Evolutionary conservation across 371 early-diverging fungal genomes (phyloP).

Genomic region (Blakeslea trispora): DNA sequence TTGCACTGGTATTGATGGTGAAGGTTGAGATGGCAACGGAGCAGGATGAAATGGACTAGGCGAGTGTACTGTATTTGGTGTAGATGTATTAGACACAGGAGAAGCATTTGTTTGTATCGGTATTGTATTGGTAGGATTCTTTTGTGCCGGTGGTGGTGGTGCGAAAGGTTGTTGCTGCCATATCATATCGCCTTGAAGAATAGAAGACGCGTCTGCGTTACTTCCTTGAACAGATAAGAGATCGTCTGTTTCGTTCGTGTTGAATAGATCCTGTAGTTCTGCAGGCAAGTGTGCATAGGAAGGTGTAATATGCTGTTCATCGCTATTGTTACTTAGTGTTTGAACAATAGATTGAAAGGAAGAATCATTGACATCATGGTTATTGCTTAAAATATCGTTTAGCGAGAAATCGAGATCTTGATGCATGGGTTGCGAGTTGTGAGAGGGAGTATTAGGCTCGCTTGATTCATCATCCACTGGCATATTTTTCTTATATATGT

Average conservation of each 20-base stretch:
- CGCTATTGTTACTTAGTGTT: slow-evolving; percentile 23
- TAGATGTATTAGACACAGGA: not conserved
- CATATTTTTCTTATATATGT: slow-evolving; percentile 1
- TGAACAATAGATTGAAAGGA: slow-evolving; percentile 44
- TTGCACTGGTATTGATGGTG: slow-evolving; percentile 8
- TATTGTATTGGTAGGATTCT: slow-evolving; percentile 16
- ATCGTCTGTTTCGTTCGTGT: slow-evolving; percentile 37
- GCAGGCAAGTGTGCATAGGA: slow-evolving; percentile 41
- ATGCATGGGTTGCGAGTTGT: slow-evolving; percentile 7
- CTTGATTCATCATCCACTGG: slow-evolving; percentile 9
- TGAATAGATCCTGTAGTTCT: slow-evolving; percentile 42
- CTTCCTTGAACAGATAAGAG: slow-evolving; percentile 24
- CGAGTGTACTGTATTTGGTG: slow-evolving; percentile 7
- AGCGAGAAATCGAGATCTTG: slow-evolving; percentile 33
- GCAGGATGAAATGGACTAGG: not conserved
- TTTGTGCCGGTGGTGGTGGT: slow-evolving; percentile 25
- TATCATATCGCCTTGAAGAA: slow-evolving; percentile 9
- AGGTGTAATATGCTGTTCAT: slow-evolving; percentile 17
- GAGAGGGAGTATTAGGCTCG: slow-evolving; percentile 1
- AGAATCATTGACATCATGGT: slow-evolving; percentile 35
- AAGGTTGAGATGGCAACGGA: not conserved
- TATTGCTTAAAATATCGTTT: slow-evolving; percentile 35
- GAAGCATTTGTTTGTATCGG: too few species aligned
- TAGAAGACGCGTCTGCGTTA: slow-evolving; percentile 18
- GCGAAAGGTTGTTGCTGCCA: slow-evolving; percentile 25